Evolutionary conservation across 2,329 filamentous ascomycete species (phyloP).

Genomic region (Saccharata proteae): DNA sequence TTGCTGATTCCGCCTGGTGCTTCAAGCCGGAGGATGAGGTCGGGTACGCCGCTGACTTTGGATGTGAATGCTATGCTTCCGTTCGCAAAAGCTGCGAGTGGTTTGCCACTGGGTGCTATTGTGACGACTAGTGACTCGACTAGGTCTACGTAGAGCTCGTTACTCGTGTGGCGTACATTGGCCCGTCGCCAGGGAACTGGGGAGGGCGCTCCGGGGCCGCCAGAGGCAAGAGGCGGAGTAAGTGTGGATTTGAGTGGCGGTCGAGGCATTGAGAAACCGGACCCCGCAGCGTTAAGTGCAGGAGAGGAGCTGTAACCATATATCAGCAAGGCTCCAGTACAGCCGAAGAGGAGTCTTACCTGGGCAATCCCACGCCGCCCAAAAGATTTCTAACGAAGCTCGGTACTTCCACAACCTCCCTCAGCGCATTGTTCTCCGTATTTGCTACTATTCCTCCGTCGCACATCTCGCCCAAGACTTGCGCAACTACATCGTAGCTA

Average conservation of each 20-base stretch:
- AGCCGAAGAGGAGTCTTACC: conserved; percentile 33
- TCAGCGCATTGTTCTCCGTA: conserved; percentile 83
- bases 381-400: conserved; percentile 81
- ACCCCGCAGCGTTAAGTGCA: conserved; percentile 2
- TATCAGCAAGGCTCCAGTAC: not conserved
- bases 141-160: conserved; percentile 93
- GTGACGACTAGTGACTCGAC: conserved; percentile 83
- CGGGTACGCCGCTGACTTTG: conserved; percentile 88
- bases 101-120: conserved; percentile 77
- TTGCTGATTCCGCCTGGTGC: conserved; percentile 59
- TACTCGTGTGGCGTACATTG: conserved; percentile 90
- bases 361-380: conserved; percentile 73
- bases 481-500: conserved; percentile 87
- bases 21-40: conserved; percentile 70
- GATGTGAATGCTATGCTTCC: conserved; percentile 91
- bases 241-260: conserved; percentile 6
- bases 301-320: conserved; percentile 4
- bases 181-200: conserved; percentile 77
- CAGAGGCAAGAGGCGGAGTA: conserved; percentile 11
- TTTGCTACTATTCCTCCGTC: conserved; percentile 82
- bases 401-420: conserved; percentile 85
- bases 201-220: conserved; percentile 21
- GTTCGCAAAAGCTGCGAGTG: conserved; percentile 75
- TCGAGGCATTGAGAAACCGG: conserved; percentile 3
- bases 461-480: conserved; percentile 91